These are phyloP conservation scores for Fomes fomentarius DNA, from an alignment of 1,284 basidiomycete genomes.

Conservation along the genomic window DNA sequence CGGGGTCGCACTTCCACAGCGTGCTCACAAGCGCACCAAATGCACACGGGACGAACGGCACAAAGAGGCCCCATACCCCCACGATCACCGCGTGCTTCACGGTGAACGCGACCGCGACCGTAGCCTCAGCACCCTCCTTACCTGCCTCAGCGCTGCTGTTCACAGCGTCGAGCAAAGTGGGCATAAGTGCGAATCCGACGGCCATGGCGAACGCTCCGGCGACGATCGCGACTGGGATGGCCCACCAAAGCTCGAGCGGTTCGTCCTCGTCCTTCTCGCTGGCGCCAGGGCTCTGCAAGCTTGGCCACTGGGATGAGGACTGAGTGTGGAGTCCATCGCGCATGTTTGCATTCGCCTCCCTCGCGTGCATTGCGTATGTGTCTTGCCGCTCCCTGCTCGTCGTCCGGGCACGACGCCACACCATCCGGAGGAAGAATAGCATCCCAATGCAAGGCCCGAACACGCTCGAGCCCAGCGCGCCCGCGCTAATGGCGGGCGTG, in stretches of 20 bases:
- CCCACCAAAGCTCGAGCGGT: not conserved
- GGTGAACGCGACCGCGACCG: not conserved
- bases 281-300: too few species aligned
- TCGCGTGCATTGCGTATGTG: not conserved
- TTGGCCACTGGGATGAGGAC: too few species aligned
- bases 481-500: not conserved
- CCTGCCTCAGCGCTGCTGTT: not conserved
- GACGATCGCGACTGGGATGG: not conserved
- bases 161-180: not conserved
- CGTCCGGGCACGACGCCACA: not conserved
- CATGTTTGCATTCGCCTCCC: too few species aligned
- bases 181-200: constrained; percentile 7
- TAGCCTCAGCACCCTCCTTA: too few species aligned
- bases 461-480: constrained; percentile 1
- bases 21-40: not conserved
- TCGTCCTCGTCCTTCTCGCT: not conserved
- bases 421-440: not conserved
- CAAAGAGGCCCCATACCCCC: constrained; percentile 7
- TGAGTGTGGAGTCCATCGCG: too few species aligned
- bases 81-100: not conserved
- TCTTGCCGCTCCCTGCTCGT: not conserved
- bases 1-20: constrained; percentile 5
- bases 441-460: not conserved
- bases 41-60: constrained; percentile 3
- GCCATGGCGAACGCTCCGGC: constrained; percentile 2